Evolutionary conservation across 257 asterid genomes (phyloP).

Genomic region (Cordia subcordata): DNA sequence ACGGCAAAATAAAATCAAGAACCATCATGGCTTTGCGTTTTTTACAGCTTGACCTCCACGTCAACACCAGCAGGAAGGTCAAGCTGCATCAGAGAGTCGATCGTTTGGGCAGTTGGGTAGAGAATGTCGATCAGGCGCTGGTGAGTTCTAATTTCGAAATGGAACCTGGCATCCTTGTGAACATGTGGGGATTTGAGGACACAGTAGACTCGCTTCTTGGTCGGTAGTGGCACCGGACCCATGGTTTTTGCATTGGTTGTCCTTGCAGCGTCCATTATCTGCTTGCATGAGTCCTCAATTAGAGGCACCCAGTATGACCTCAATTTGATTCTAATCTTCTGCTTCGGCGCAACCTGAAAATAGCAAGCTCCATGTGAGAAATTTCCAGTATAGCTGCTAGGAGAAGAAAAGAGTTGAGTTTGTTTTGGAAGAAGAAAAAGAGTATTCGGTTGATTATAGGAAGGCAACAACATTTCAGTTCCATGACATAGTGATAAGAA

Average conservation of each 20-base stretch:
- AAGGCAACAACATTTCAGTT: too few relatives aligned
- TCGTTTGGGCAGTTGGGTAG: conserved; percentile 94
- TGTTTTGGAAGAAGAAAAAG: neutral
- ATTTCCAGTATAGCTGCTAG: neutral
- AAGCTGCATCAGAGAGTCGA: conserved; percentile 93
- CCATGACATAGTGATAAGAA: too few relatives aligned
- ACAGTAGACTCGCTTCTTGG: conserved; percentile 75
- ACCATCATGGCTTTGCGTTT: neutral
- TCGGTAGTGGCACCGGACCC: conserved; percentile 96
- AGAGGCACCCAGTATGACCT: conserved; percentile 93
- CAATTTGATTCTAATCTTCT: conserved; percentile 90
- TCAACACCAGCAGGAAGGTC: conserved; percentile 98
- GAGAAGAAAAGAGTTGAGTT: neutral
- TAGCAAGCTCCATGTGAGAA: conserved; percentile 4
- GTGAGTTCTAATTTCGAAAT: conserved; percentile 89
- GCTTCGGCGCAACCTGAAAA: conserved; percentile 77
- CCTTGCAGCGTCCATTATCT: conserved; percentile 92
- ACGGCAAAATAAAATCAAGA: neutral
- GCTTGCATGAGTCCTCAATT: conserved; percentile 94
- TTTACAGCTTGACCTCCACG: conserved; percentile 95
- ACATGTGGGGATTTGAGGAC: conserved; percentile 97
- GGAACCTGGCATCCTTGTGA: conserved; percentile 96
- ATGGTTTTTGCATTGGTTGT: conserved; percentile 80
- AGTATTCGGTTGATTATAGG: neutral
- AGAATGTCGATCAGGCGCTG: conserved; percentile 93